Percentiles rank a stretch among this genome's conserved stretches.
Evolutionary conservation across 768 basidiomycete species (phyloP).

Genomic region (Agrocybe pediades): DNA sequence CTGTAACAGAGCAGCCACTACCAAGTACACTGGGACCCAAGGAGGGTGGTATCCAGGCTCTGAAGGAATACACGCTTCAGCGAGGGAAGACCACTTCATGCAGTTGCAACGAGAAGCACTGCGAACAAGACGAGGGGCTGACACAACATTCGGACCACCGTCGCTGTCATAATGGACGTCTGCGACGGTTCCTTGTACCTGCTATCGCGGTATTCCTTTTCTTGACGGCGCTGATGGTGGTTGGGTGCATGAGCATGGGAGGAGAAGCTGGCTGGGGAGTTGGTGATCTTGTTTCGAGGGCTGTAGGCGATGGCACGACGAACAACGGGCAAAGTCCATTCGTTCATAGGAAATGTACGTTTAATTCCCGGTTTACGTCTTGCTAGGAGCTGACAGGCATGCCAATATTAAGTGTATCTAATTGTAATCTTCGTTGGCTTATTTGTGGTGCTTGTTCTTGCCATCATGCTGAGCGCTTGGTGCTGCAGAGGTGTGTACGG

Average conservation of each 20-base stretch:
- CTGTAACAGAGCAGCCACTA: slow-evolving; percentile 15
- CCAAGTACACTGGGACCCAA: slow-evolving; percentile 3
- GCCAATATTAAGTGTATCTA: slow-evolving; percentile 51
- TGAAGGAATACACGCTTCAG: neutral
- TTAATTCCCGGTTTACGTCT: neutral
- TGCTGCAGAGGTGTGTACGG: slow-evolving; percentile 56
- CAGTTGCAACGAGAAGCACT: neutral
- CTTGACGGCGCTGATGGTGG: slow-evolving; percentile 28
- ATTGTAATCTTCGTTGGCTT: slow-evolving; percentile 69
- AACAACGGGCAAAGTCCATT: slow-evolving; percentile 27
- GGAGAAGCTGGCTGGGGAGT: slow-evolving; percentile 18
- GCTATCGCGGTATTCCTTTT: slow-evolving; percentile 31
- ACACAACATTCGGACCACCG: slow-evolving; percentile 11
- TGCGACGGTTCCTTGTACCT: slow-evolving; percentile 35
- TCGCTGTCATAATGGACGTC: slow-evolving; percentile 19
- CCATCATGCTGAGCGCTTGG: slow-evolving; percentile 62
- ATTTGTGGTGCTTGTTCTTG: slow-evolving; percentile 53
- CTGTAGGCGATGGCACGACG: slow-evolving; percentile 20
- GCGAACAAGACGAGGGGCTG: neutral
- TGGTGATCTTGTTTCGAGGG: slow-evolving; percentile 33
- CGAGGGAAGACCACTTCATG: neutral
- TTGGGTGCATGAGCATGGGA: slow-evolving; percentile 32
- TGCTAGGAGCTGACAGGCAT: neutral
- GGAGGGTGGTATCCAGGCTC: neutral
- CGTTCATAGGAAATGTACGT: slow-evolving; percentile 44